phyloP scores from a whole-genome alignment of 176 grass and related monocot species.

The Themeda triandra region DNA sequence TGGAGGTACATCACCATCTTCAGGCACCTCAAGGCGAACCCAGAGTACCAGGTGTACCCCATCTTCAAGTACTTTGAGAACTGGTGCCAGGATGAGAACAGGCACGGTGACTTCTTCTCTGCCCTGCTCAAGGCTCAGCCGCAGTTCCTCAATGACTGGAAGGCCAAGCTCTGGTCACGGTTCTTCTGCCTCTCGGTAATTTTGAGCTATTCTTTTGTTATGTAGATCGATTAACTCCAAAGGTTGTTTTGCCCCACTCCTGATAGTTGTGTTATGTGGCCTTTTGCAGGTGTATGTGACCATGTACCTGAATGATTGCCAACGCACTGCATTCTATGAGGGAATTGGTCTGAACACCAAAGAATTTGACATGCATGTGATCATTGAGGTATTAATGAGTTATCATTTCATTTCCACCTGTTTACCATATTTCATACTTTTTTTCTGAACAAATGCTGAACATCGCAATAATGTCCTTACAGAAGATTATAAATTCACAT shows the following conservation, averaged over 20 bases:
- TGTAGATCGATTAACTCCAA: background rate
- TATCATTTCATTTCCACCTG: background rate
- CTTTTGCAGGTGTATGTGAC: conserved; percentile 87
- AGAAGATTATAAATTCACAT: background rate
- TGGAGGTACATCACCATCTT: conserved; percentile 99
- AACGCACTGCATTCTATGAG: conserved; percentile 83
- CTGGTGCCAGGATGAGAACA: conserved; percentile 99
- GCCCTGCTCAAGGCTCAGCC: conserved; percentile 87
- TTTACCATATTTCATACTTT: background rate
- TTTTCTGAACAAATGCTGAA: background rate
- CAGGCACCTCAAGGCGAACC: conserved; percentile 83
- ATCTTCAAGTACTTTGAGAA: conserved; percentile 99
- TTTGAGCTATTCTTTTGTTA: conserved; percentile 12
- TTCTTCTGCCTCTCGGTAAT: conserved; percentile 99
- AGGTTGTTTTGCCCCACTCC: background rate
- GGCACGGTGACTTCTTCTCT: conserved; percentile 94
- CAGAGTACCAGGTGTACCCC: conserved; percentile 85
- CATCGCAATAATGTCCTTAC: background rate
- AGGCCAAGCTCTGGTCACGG: conserved; percentile 94
- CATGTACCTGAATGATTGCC: conserved; percentile 98
- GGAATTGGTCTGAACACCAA: conserved; percentile 92
- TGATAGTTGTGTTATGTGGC: background rate
- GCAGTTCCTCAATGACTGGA: conserved; percentile 97
- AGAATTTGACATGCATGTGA: conserved; percentile 99
- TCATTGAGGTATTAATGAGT: conserved; percentile 72